These are phyloP conservation scores for Parmales sp. DNA, from an alignment of 108 stramenopile species.

Conservation along the genomic window DNA sequence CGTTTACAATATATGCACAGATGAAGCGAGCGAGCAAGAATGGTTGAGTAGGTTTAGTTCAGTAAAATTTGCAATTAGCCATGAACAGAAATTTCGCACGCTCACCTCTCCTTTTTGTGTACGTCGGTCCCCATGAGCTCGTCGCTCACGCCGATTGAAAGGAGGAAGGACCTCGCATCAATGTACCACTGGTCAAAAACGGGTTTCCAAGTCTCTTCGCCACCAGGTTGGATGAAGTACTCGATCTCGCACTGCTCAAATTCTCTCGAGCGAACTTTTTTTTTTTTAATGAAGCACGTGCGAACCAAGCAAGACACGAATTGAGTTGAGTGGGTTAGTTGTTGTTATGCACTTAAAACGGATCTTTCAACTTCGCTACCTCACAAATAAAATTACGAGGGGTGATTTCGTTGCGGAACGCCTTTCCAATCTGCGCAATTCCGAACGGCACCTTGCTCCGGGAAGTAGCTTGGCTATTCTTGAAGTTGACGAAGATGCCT, in stretches of 20 bases:
- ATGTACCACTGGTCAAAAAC: conserved; percentile 77
- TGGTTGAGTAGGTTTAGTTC: too few species aligned
- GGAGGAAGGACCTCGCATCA: conserved; percentile 55
- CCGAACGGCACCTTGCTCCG: conserved; percentile 84
- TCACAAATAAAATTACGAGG: conserved; percentile 93
- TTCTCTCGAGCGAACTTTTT: conserved; percentile 89
- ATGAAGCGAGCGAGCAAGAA: too few species aligned
- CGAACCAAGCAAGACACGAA: too few species aligned
- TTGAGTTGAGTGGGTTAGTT: too few species aligned
- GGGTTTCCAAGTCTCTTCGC: conserved; percentile 68
- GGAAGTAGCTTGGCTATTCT: conserved; percentile 66
- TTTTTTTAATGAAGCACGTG: too few species aligned
- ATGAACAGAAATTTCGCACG: too few species aligned
- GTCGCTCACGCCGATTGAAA: conserved; percentile 58
- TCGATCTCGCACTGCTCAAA: conserved; percentile 98
- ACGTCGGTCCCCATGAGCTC: conserved; percentile 82
- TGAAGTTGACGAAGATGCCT: conserved; percentile 93
- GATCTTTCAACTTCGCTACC: too few species aligned
- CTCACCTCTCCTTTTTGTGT: conserved; percentile 78
- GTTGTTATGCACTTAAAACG: too few species aligned
- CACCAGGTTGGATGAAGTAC: conserved; percentile 78
- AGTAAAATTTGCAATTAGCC: too few species aligned
- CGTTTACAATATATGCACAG: too few species aligned
- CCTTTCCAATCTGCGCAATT: conserved; percentile 94
- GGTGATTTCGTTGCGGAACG: conserved; percentile 96